A percentile compares a stretch with the other conserved stretches of the same genome.
These are phyloP conservation scores for Botryotinia globosa DNA, from an alignment of 2,329 filamentous ascomycete species.

Conservation along the genomic window DNA sequence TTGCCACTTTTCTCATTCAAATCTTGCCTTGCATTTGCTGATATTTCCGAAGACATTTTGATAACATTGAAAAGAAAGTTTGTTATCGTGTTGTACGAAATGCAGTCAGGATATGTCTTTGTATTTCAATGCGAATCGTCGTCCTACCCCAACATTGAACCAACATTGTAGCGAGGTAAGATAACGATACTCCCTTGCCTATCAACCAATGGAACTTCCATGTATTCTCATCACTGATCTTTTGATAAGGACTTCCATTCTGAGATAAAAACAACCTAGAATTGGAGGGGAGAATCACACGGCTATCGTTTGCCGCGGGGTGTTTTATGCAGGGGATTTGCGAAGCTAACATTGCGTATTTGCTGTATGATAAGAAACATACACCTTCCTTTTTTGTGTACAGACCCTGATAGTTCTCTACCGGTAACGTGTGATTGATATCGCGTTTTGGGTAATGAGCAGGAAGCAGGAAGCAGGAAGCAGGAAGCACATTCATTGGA, in stretches of 20 bases:
- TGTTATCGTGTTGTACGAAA: background rate
- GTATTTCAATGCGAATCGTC: background rate
- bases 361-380: background rate
- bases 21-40: background rate
- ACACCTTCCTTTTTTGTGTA: background rate
- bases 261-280: background rate
- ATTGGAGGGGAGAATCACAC: background rate
- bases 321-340: background rate
- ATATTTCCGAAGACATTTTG: constrained; percentile 8
- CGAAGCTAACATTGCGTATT: background rate
- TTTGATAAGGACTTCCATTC: background rate
- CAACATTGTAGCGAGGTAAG: background rate
- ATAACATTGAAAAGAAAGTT: background rate
- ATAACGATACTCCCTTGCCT: constrained; percentile 3
- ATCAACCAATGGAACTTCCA: background rate
- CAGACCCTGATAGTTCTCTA: background rate
- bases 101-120: background rate
- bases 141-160: background rate
- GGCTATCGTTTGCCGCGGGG: background rate
- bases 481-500: background rate
- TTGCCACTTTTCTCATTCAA: constrained; percentile 9
- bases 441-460: background rate
- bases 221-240: background rate
- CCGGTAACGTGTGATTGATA: background rate
- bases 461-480: background rate